Conservation (phyloP, 306 rosid genomes). For the Lathyrus aphaca region DNA sequence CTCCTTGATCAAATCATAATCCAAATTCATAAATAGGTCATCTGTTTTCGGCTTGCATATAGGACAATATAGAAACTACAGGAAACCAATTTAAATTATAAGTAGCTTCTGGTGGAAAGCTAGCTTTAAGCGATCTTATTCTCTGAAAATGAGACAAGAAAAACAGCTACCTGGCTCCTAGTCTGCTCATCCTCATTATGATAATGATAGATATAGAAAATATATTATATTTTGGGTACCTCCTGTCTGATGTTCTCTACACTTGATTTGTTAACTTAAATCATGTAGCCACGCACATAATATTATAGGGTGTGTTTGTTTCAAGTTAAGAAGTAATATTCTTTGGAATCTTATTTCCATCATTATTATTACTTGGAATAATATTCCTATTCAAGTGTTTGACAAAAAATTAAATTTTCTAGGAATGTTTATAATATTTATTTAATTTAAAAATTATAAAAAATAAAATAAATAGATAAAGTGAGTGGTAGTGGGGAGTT, state of each 20-base stretch:
- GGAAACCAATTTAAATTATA: slow-evolving; percentile 1
- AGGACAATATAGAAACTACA: slow-evolving; percentile 5
- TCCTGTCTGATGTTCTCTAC: slow-evolving; percentile 19
- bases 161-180: neutral
- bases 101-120: slow-evolving; percentile 1
- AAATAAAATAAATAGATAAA: too few relatives aligned
- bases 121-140: slow-evolving; percentile 12
- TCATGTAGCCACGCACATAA: neutral
- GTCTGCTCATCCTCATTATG: slow-evolving; percentile 14
- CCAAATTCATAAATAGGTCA: slow-evolving; percentile 1
- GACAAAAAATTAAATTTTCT: too few relatives aligned
- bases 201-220: slow-evolving; percentile 20
- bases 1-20: slow-evolving; percentile 14
- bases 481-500: too few relatives aligned
- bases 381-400: too few relatives aligned
- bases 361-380: too few relatives aligned
- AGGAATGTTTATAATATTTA: too few relatives aligned
- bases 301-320: too few relatives aligned
- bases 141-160: neutral
- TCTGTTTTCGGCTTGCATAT: slow-evolving; percentile 18
- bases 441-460: too few relatives aligned
- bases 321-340: too few relatives aligned
- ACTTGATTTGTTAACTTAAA: slow-evolving; percentile 6
- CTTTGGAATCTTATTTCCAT: too few relatives aligned
- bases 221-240: slow-evolving; percentile 14